A percentile compares a stretch with the other conserved stretches of the same genome.
Conservation (phyloP, 2,329 filamentous ascomycete species). For the Pseudonectria buxi region DNA sequence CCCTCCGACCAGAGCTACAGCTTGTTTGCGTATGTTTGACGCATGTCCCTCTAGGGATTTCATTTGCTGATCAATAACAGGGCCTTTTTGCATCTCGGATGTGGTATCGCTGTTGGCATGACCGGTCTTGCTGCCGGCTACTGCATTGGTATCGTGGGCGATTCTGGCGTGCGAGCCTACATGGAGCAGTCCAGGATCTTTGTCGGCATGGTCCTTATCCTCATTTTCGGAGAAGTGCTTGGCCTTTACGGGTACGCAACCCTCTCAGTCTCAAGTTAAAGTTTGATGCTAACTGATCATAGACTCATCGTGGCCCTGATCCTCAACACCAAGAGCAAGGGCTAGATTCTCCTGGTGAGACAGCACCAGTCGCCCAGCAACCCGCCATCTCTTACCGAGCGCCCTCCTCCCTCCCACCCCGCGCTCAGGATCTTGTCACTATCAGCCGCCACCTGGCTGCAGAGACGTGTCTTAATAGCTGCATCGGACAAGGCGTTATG, state of each 20-base stretch:
- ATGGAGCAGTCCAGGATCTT: constrained; percentile 96
- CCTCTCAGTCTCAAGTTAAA: no score
- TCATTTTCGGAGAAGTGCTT: constrained; percentile 97
- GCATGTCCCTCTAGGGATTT: background rate
- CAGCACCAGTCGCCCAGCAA: constrained; percentile 8
- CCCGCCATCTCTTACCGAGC: constrained; percentile 1
- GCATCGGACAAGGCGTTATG: constrained; percentile 34
- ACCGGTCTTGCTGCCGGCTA: constrained; percentile 93
- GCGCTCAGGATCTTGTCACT: constrained; percentile 7
- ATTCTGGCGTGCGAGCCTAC: constrained; percentile 87
- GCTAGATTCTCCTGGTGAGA: no score
- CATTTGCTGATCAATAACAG: constrained; percentile 35
- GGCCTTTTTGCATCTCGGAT: constrained; percentile 89
- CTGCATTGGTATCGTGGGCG: constrained; percentile 91
- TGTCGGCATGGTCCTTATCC: constrained; percentile 95
- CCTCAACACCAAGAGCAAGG: constrained; percentile 78
- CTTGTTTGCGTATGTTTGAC: constrained; percentile 64
- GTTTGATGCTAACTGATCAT: constrained; percentile 3
- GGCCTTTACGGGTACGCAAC: constrained; percentile 83
- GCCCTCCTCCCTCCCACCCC: constrained; percentile 2
- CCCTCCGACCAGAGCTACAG: constrained; percentile 63
- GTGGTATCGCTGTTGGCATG: constrained; percentile 83
- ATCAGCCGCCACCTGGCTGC: constrained; percentile 14
- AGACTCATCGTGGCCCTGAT: constrained; percentile 91
- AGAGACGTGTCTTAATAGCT: constrained; percentile 25